A percentile compares a stretch with the other conserved stretches of the same genome.
Conservation (phyloP, 495 filamentous ascomycete genomes). For the Penicillium argentinense region DNA sequence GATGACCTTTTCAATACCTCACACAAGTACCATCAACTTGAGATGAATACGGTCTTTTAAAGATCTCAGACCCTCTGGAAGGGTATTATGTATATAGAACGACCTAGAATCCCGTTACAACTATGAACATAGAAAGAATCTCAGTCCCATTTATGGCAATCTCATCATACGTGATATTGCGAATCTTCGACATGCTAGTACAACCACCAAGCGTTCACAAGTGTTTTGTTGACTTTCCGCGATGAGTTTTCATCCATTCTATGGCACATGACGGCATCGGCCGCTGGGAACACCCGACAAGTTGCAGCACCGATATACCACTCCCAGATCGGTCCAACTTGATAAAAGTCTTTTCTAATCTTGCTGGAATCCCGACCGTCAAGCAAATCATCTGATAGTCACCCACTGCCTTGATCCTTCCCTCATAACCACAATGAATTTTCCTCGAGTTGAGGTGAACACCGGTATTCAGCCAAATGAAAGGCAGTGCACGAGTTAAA, state of each 20-base stretch:
- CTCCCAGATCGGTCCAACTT: neutral
- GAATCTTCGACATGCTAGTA: no score
- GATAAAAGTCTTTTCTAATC: neutral
- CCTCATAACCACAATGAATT: neutral
- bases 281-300: neutral
- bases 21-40: constrained; percentile 19
- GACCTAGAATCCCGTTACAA: neutral
- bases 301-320: neutral
- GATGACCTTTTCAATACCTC: constrained; percentile 3
- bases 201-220: no score
- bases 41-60: constrained; percentile 13
- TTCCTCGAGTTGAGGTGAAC: neutral
- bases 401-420: neutral
- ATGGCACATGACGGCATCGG: neutral
- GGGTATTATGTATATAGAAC: neutral
- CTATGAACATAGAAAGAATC: neutral
- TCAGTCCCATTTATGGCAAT: neutral
- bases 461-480: neutral
- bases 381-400: neutral
- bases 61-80: neutral
- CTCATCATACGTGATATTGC: no score
- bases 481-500: neutral
- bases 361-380: neutral
- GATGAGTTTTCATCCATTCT: neutral
- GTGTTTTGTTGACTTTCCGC: no score